Base-by-base conservation (phyloP, 2,329 filamentous ascomycete genomes). In the Allantophomopsis lycopodina region DNA sequence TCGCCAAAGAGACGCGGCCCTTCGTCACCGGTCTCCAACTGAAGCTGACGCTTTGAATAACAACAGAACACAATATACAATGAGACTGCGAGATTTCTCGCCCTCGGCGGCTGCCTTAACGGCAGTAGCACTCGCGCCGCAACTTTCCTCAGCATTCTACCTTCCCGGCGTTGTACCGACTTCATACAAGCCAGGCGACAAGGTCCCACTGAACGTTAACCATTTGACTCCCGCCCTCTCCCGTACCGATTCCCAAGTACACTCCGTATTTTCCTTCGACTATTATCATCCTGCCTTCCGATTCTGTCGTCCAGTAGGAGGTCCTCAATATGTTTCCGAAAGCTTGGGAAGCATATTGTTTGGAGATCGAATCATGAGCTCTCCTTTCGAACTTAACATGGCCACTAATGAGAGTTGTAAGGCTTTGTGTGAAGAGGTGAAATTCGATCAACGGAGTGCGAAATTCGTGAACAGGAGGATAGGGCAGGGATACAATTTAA, bases 331-430 rank as follows among this genome's bases (percentile, higher is more conserved):
- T 64, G 76, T 94, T 16, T 79, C 84, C 32, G 91, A 95, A 63
- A 91, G 84, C 47, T 62, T 98, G 46, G 91, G 91, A 17, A 95
- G 89, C 67, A 98, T 98, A 56, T 63, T 98, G 38, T 98, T 98
- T 52, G 91, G 91, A 49, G 91, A 98, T 63, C 77, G 91, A 41
- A 98, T 98, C 64, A 86, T 86, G 64, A 94, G 86, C n/a, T 96
- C 89, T 30, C 85, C 89, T 0, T 94, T 94, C 55, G 77, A 94
- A 55, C 67, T 96, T 44, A 73, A 76, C 49, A 95, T 98, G 88
- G 76, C 64, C 40, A 66, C 76, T 46, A 91, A 98, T 57, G 83
- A 95, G 60, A 79, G 79, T 0, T 98, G 91, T 66, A 91, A 89
- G 59, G 60, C 71, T 13, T 68, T 94, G 3, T 98, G 91, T 60